Base-by-base conservation (phyloP, 371 early-diverging fungal species). In the Dichotomocladium elegans region DNA sequence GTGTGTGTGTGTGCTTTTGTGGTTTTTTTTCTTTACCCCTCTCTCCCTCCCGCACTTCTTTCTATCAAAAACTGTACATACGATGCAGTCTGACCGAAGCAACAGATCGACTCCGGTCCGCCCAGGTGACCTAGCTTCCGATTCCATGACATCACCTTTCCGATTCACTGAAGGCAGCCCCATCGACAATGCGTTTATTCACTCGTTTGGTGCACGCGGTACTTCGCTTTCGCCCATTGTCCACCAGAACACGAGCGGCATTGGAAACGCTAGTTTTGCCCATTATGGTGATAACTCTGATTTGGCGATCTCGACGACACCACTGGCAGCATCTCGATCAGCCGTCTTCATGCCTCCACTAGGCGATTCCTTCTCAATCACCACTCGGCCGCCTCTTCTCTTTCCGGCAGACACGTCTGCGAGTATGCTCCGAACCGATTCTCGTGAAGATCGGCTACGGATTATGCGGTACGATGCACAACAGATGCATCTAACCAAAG, bases 371-470 rank as follows among this genome's bases (percentile, higher is more conserved):
- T 15, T 29, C 29, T 24, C 44, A 43, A 44, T 30, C 22, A 30
- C 48, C 41, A 27, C 25, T 29, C 42, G 51, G 12, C 41, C 15
- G n/a, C n/a, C n/a, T n/a, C n/a, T n/a, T 34, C 40, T 46, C 47
- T 40, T 25, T 43, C 29, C 49, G 17, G 50, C 26, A n/a, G n/a
- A n/a, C n/a, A n/a, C n/a, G n/a, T n/a, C n/a, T 49, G 7, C 50
- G 24, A 28, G 49, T n/a, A 48, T 35, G 49, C 57, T 19, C 30
- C 43, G 50, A 43, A 41, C 46, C 4, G 41, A 41, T 57, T 34
- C 43, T 14, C 53, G 58, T 15, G 58, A 58, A 31, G 58, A 52
- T 24, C 58, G 58, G 25, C 52, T 58, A 14, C 58, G 58, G 4
- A 27, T 41, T 47, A 17, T 58, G 27, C 47, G 37, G 15, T 24